phyloP scores from a whole-genome alignment of 148 eudicot species.

The Suaeda aralocaspica region DNA sequence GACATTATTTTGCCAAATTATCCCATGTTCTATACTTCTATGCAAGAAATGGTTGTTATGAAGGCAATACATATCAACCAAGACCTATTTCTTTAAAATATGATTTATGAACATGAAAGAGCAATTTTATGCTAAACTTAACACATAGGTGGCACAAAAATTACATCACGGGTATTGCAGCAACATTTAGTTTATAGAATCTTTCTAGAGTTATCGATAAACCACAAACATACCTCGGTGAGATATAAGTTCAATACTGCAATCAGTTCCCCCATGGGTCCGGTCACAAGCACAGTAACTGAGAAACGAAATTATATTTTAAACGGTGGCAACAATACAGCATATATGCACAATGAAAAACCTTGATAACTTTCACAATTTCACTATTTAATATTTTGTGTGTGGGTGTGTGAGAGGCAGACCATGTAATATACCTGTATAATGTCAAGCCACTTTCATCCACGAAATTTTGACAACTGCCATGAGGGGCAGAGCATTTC shows the following conservation, averaged over 20 bases:
- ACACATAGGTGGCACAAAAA: background rate
- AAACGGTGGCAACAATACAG: conserved; percentile 9
- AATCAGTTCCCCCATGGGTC: conserved; percentile 85
- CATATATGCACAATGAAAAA: too few relatives aligned
- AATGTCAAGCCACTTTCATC: conserved; percentile 81
- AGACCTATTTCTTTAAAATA: too few relatives aligned
- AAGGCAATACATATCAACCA: background rate
- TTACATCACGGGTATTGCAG: background rate
- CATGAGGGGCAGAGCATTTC: conserved; percentile 75
- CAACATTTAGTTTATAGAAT: too few relatives aligned
- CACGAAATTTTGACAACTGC: conserved; percentile 47
- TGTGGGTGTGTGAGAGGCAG: background rate
- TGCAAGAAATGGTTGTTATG: conserved; percentile 2
- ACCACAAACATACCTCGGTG: conserved; percentile 46
- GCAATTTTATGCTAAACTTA: background rate
- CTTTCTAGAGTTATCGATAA: background rate
- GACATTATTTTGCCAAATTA: too few relatives aligned
- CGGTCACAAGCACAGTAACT: conserved; percentile 88
- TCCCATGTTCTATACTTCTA: background rate
- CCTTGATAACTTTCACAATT: too few relatives aligned
- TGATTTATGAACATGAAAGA: background rate
- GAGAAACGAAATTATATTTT: conserved; percentile 17
- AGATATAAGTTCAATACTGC: conserved; percentile 75
- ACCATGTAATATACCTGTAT: conserved; percentile 51
- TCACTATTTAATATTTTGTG: too few relatives aligned